Evolutionary conservation across 805 yeast genomes (phyloP), one percentile per base, ranked within the genome.

Genomic region (Ogataea zsoltii): DNA sequence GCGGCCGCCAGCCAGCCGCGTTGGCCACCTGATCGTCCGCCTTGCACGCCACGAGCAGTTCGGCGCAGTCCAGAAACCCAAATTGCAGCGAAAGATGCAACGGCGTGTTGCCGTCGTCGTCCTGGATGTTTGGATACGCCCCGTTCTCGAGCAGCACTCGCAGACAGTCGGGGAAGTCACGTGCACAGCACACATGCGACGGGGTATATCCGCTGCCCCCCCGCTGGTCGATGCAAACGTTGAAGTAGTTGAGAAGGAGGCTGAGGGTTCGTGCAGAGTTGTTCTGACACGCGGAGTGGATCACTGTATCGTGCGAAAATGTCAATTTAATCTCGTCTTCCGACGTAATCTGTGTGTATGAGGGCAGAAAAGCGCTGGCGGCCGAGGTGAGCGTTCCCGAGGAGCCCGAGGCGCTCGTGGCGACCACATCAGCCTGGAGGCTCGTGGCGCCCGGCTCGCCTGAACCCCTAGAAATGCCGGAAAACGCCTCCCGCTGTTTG

Each of bases 41-140:
- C 16, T 74, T 71, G 25, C 77, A 69, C 14, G 67, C 69, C 0
- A 83, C 62, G 35, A 86, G 64, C 28, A 83, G 59, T 42, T 76
- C 72, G 49, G 81, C 64, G 37, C 87, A 81, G 38, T 76, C 76
- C 13, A 77, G 56, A 48, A 79, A 77, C 5, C 91, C 92, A 55
- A 74, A 79, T 44, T 85, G 83, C 53, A 88, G 75, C 0, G 97
- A 96, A 42, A 85, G 70, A 65, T 92, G 98, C 33, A 92, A 67
- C 0, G 96, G 88, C 2, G 96, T 83, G 58, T 89, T 87, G 1
- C 94, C 96, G 13, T 77, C 77, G 9, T 71, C 68, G 60, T 94
- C 96, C 44, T 80, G 82, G 4, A 80, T 62, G 54, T 85, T 82
- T 37, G 89, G 72, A 56, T 88, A 85, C 2, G 95, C 95, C 7